phyloP scores from a whole-genome alignment of 2,329 filamentous ascomycete species.

The Pestalotiopsis fici region DNA sequence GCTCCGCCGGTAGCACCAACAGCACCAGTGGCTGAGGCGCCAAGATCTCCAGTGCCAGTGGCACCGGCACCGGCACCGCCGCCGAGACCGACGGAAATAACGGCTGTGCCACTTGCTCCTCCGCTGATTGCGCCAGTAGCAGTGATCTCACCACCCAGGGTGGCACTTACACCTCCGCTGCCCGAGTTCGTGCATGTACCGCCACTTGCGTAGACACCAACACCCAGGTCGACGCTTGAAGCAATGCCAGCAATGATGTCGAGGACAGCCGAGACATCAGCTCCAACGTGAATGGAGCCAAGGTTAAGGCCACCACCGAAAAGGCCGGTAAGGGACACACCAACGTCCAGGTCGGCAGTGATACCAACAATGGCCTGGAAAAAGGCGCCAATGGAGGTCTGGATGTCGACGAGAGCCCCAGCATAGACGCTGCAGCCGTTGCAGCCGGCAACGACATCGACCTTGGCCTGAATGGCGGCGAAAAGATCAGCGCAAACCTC shows the following conservation, averaged over 20 bases:
- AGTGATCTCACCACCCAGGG: slow-evolving; percentile 2
- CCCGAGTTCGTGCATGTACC: slow-evolving; percentile 6
- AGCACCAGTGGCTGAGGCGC: not conserved
- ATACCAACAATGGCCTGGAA: slow-evolving; percentile 9
- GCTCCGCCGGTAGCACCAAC: not conserved
- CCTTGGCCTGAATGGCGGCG: slow-evolving; percentile 9
- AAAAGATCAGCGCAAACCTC: slow-evolving; percentile 7
- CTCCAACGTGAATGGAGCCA: slow-evolving; percentile 18
- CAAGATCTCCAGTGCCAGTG: not conserved
- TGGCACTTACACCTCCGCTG: slow-evolving; percentile 1
- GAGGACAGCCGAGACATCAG: slow-evolving; percentile 29
- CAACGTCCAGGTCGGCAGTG: slow-evolving; percentile 18
- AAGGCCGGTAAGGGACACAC: slow-evolving; percentile 2
- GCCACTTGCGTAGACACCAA: not conserved
- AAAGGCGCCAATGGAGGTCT: slow-evolving; percentile 4
- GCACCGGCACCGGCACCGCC: not conserved
- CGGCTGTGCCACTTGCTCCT: not conserved
- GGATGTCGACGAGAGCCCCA: slow-evolving; percentile 7
- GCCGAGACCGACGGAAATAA: not conserved
- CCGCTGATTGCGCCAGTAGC: not conserved
- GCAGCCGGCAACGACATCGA: slow-evolving; percentile 4
- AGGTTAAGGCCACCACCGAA: not conserved
- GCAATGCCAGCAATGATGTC: slow-evolving; percentile 29
- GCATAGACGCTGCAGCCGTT: slow-evolving; percentile 6
- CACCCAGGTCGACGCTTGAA: slow-evolving; percentile 10